Evolutionary conservation across 352 stramenopile genomes (phyloP), one percentile per base, ranked within the genome.

Genomic region (Phytophthora chlamydospora): DNA sequence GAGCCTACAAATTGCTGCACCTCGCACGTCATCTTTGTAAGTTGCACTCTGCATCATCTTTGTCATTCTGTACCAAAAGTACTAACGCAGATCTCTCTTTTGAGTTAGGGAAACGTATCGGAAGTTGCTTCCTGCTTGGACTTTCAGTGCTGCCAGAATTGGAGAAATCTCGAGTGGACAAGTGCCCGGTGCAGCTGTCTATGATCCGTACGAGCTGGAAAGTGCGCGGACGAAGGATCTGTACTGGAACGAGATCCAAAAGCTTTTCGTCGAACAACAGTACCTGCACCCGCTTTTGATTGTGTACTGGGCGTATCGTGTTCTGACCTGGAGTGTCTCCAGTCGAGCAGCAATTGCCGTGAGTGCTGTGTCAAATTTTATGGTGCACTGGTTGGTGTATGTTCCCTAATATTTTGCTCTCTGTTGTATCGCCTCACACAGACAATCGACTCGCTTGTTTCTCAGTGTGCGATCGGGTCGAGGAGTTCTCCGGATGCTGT

Each of bases 201-300:
- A 88, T 35, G 77, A 88, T 53, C 83, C 78, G 7, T 87, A 87
- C 58, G 78, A 91, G 48, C 62, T 90, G 45, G 83, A 93, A 65
- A 87, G 73, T 32, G 71, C 71, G n/a, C 74, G 77, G 4, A 91
- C 83, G 19, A 77, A 89, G 38, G 83, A 93, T 63, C 36, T 63
- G 11, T 90, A 93, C 55, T 93, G 83, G 83, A 93, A 93, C 41
- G 81, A 90, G 32, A 90, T 91, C 41, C 83, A 93, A 56, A 75
- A 78, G 21, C 87, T 84, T 33, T 35, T 90, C 19, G 60, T 80
- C 10, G 64, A 88, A 29, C 67, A 80, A 27, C 73, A 78, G 13
- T 93, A 88, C 35, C 46, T 91, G 2, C 83, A 93, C 34, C 83
- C 83, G 19, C 41, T 93, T 0, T 47, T 93, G 13, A 58, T 84